A percentile compares a stretch with the other conserved stretches of the same genome.
phyloP scores from a whole-genome alignment of 345 rosid genomes.

The Brassica juncea region DNA sequence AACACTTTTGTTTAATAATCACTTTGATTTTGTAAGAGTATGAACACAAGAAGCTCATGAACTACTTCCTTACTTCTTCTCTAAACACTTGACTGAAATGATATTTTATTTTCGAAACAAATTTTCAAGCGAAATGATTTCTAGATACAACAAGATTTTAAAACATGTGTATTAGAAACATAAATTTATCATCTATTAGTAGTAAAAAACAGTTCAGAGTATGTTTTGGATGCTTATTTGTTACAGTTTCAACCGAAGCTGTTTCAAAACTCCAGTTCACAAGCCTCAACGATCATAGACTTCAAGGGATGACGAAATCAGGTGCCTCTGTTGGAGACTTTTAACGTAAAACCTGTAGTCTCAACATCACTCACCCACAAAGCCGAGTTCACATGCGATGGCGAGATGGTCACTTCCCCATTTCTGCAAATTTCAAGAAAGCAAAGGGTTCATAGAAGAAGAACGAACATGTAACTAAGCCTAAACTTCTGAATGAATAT shows the following conservation, averaged over 20 bases:
- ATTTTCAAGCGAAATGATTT: neutral
- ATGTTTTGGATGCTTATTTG: slow-evolving; percentile 10
- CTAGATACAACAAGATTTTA: neutral
- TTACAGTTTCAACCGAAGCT: slow-evolving; percentile 19
- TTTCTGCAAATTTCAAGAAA: slow-evolving; percentile 47
- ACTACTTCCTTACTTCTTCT: neutral
- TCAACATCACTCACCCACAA: slow-evolving; percentile 41
- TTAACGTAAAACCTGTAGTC: neutral
- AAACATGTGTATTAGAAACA: neutral
- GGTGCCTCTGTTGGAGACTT: neutral
- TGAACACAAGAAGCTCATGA: slow-evolving; percentile 29
- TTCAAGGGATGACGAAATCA: slow-evolving; percentile 1
- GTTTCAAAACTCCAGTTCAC: slow-evolving; percentile 2
- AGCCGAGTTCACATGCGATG: slow-evolving; percentile 82
- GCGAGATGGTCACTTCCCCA: slow-evolving; percentile 99
- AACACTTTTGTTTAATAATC: neutral
- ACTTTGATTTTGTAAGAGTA: slow-evolving; percentile 28
- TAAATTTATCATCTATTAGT: neutral
- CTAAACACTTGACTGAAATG: slow-evolving; percentile 22
- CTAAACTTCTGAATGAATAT: slow-evolving; percentile 1
- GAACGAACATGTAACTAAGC: neutral
- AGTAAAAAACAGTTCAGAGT: neutral
- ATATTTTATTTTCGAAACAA: slow-evolving; percentile 34
- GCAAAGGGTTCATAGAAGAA: slow-evolving; percentile 1
- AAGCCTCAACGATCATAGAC: slow-evolving; percentile 11